phyloP scores from a whole-genome alignment of 345 rosid species.

The Citrus inodora region DNA sequence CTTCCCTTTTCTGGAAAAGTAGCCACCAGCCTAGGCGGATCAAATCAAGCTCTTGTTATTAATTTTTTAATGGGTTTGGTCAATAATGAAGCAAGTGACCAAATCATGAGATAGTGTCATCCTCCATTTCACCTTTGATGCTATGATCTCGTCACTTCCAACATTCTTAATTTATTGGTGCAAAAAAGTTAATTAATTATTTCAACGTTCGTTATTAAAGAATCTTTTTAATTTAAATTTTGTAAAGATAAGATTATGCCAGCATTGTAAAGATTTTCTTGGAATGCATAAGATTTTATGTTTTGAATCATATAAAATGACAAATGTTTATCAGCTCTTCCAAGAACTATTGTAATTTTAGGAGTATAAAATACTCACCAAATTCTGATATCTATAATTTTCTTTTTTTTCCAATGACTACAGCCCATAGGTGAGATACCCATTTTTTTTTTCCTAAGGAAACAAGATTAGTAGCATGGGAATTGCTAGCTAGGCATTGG shows the following conservation, averaged over 20 bases:
- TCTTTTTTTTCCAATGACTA: no score
- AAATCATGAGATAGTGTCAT: not conserved
- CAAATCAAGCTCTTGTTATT: not conserved
- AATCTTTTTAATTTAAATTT: no score
- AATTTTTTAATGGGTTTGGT: not conserved
- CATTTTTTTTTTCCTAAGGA: no score
- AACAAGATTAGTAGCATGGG: no score
- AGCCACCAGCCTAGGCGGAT: not conserved
- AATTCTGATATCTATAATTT: no score
- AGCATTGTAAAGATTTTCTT: not conserved
- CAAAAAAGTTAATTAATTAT: no score
- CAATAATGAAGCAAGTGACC: not conserved
- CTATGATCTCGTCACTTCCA: slow-evolving; percentile 5
- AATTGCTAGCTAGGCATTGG: no score
- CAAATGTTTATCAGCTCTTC: no score
- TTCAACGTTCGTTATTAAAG: not conserved
- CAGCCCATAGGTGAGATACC: no score
- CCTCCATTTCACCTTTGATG: not conserved
- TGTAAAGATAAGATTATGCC: not conserved
- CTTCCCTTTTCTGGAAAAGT: not conserved
- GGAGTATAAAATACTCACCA: no score
- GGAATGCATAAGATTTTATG: not conserved
- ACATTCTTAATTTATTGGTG: not conserved
- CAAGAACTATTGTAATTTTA: no score
- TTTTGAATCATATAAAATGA: no score